A percentile compares a stretch with the other conserved stretches of the same genome.
Conservation (phyloP, 1,284 basidiomycete species). For the Dichomitus squalens region DNA sequence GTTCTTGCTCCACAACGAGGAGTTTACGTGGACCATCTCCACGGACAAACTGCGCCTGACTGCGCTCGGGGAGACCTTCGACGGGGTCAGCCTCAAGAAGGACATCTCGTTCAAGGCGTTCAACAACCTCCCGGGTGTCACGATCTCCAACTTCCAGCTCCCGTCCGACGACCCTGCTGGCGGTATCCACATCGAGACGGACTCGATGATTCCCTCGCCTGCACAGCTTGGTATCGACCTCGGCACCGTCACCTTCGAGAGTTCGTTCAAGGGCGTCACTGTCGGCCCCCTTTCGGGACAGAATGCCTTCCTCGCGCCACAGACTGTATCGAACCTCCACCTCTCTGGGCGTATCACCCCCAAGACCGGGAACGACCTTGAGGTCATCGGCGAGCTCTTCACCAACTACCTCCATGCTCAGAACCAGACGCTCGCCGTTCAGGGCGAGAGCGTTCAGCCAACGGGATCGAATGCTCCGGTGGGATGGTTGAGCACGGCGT, state of each 20-base stretch:
- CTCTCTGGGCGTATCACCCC: conserved; percentile 68
- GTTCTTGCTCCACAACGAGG: conserved; percentile 65
- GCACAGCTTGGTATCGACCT: conserved; percentile 75
- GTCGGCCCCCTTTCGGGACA: conserved; percentile 53
- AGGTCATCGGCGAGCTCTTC: conserved; percentile 66
- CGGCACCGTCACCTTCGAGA: conserved; percentile 68
- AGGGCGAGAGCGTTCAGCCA: conserved; percentile 68
- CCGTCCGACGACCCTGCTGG: conserved; percentile 67
- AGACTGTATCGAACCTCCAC: conserved; percentile 51
- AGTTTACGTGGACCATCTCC: conserved; percentile 74
- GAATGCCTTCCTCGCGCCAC: conserved; percentile 55
- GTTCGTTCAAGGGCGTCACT: conserved; percentile 57
- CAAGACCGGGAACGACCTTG: conserved; percentile 55
- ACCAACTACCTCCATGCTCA: conserved; percentile 68
- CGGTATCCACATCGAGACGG: conserved; percentile 72
- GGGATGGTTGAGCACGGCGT: conserved; percentile 71
- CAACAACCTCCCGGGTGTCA: conserved; percentile 68
- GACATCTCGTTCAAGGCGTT: conserved; percentile 72
- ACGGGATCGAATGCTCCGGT: conserved; percentile 49
- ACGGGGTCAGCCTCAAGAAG: conserved; percentile 67
- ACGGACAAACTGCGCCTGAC: conserved; percentile 62
- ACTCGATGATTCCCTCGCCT: conserved; percentile 67
- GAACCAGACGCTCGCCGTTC: conserved; percentile 63
- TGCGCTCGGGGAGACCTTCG: conserved; percentile 72
- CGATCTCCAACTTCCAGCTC: conserved; percentile 70